Evolutionary conservation across 257 asterid genomes (phyloP).

Genomic region (Salvia splendens): DNA sequence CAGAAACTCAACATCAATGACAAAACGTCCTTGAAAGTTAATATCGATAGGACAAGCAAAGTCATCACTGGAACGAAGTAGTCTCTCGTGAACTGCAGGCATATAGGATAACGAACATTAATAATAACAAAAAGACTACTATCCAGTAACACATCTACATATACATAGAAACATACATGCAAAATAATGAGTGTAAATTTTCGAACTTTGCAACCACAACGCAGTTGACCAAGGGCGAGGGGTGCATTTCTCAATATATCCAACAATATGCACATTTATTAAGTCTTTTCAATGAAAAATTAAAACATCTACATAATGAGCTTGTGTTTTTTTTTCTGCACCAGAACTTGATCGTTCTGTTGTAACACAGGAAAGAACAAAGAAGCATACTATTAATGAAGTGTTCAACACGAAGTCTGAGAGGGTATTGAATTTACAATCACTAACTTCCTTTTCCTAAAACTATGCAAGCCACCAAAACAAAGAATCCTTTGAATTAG

Average conservation of each 20-base stretch:
- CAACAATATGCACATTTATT: not conserved
- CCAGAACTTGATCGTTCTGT: not conserved
- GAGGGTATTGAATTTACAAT: not conserved
- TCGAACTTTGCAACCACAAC: too few species aligned
- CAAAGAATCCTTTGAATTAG: too few species aligned
- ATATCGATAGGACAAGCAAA: constrained; percentile 83
- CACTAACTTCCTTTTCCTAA: not conserved
- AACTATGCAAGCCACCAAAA: too few species aligned
- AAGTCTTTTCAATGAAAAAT: too few species aligned
- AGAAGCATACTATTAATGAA: not conserved
- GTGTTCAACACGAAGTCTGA: not conserved
- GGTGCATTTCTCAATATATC: too few species aligned
- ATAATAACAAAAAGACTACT: not conserved
- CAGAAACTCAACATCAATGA: constrained; percentile 88
- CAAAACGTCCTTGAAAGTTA: constrained; percentile 64
- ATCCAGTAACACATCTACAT: not conserved
- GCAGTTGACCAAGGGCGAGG: too few species aligned
- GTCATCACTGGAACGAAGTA: constrained; percentile 86
- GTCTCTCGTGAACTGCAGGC: constrained; percentile 81
- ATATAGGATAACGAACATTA: constrained; percentile 29
- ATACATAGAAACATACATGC: too few species aligned
- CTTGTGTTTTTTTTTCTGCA: not conserved
- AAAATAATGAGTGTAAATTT: too few species aligned
- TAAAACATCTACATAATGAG: too few species aligned
- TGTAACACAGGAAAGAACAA: not conserved